Evolutionary conservation across 73 alveolate species (phyloP).

Genomic region (Tetrahymena thermophila): DNA sequence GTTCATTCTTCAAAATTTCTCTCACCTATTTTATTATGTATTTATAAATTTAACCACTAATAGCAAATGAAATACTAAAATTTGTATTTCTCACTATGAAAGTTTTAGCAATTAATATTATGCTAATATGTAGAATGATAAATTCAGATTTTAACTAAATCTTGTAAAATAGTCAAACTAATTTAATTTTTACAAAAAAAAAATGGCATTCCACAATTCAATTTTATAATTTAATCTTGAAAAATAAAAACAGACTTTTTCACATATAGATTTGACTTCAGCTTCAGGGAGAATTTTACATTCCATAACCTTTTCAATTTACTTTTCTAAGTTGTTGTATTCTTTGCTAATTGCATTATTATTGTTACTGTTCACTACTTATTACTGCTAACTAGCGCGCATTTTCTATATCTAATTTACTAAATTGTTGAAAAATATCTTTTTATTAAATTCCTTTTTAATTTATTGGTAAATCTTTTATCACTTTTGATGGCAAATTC

Average conservation of each 20-base stretch:
- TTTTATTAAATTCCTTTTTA: not conserved
- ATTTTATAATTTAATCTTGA: not conserved
- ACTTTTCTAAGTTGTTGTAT: slow-evolving; percentile 1
- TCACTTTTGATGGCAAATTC: not conserved
- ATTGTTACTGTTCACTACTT: not conserved
- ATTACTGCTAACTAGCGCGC: not conserved
- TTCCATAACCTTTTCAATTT: not conserved
- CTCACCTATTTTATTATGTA: not conserved
- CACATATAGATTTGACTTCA: slow-evolving; percentile 5
- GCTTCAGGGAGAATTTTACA: slow-evolving; percentile 1
- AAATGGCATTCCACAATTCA: not conserved
- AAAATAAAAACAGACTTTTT: slow-evolving; percentile 1
- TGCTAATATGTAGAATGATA: not conserved
- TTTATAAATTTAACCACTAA: not conserved
- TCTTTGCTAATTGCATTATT: not conserved
- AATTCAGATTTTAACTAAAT: not conserved
- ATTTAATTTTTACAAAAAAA: not conserved
- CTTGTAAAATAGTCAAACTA: not conserved
- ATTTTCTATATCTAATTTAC: not conserved
- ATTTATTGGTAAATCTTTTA: not conserved
- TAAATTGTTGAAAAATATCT: not conserved
- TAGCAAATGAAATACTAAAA: not conserved
- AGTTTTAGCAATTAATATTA: too few species aligned
- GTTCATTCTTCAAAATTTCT: not conserved
- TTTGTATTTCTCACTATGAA: too few species aligned